phyloP scores from a whole-genome alignment of 805 yeast species.

The Starmerella khaoyaiensis region DNA sequence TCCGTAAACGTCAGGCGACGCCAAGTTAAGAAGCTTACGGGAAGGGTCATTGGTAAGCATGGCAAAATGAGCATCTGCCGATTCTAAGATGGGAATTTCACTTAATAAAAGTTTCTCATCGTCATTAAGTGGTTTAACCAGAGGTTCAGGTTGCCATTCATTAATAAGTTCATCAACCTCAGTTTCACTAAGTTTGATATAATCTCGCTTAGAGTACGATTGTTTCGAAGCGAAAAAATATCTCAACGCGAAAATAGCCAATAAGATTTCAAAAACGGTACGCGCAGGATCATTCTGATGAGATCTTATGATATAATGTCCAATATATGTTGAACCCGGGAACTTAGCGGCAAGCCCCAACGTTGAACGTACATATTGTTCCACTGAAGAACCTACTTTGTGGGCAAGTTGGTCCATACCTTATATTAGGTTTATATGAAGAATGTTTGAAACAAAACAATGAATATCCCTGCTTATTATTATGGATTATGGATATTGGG shows the following conservation, averaged over 20 bases:
- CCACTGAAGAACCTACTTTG: constrained; percentile 19
- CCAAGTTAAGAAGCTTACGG: constrained; percentile 45
- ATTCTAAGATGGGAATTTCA: constrained; percentile 50
- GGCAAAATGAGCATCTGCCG: constrained; percentile 32
- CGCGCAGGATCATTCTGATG: constrained; percentile 90
- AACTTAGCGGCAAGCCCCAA: constrained; percentile 19
- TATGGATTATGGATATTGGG: no score
- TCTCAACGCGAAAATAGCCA: constrained; percentile 68
- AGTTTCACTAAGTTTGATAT: constrained; percentile 36
- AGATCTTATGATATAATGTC: constrained; percentile 65
- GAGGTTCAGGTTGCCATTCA: constrained; percentile 87
- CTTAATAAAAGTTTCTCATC: constrained; percentile 39
- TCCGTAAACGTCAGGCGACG: constrained; percentile 59
- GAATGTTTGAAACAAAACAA: no score
- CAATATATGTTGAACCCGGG: constrained; percentile 32
- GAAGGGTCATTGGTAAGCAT: constrained; percentile 10
- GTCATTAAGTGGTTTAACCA: constrained; percentile 42
- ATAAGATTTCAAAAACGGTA: constrained; percentile 62
- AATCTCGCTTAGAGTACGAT: constrained; percentile 59
- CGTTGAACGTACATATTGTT: constrained; percentile 14
- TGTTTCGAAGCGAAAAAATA: constrained; percentile 71
- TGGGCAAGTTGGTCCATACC: constrained; percentile 20
- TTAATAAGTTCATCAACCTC: constrained; percentile 75
- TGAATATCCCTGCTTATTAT: no score
- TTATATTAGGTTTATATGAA: not conserved